Evolutionary conservation across 148 eudicot species (phyloP), one percentile per base, ranked within the genome.

Genomic region (Salicornia ramosissima): DNA sequence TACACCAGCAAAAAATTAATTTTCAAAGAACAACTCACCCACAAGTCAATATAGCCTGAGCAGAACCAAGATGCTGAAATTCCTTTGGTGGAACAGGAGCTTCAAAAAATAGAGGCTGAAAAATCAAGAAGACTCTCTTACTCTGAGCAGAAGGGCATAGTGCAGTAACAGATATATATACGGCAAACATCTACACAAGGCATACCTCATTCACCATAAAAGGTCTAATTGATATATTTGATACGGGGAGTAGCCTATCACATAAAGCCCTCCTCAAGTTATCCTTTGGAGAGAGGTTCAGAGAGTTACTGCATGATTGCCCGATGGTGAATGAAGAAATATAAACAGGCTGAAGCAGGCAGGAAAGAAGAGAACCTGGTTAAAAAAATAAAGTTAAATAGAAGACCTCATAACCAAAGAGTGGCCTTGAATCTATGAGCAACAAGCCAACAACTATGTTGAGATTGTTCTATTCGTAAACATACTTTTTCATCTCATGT

Each of bases 321-420:
- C 97, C 97, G 15, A 88, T 83, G 13, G 90, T 90, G 64, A 94
- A 70, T 31, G 99, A 84, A 42, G 97, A 86, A 33, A 91, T 71
- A 72, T 94, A 94, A 63, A 86, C 77, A 52, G 99, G 99, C 67
- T 87, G 91, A 36, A 94, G 83, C 55, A 90, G 67, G 69, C 77
- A 78, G 51, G 93, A 90, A 73, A 94, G 91, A 74, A 90, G 76
- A 65, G 97, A 96, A 56, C 96, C 99, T 90, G 83, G 39, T 61
- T n/a, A n/a, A n/a, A n/a, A n/a, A n/a, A 68, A 40, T 28, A 71
- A 64, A 64, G 53, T 63, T 57, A 29, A 69, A 34, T 0, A 4
- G 57, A 31, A 64, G 54, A 51, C 39, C 22, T 54, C 30, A 43
- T 21, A n/a, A 54, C 36, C 54, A 51, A 52, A 65, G 2, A 26